phyloP scores from a whole-genome alignment of 805 yeast genomes.

The Wickerhamiella hasegawae region DNA sequence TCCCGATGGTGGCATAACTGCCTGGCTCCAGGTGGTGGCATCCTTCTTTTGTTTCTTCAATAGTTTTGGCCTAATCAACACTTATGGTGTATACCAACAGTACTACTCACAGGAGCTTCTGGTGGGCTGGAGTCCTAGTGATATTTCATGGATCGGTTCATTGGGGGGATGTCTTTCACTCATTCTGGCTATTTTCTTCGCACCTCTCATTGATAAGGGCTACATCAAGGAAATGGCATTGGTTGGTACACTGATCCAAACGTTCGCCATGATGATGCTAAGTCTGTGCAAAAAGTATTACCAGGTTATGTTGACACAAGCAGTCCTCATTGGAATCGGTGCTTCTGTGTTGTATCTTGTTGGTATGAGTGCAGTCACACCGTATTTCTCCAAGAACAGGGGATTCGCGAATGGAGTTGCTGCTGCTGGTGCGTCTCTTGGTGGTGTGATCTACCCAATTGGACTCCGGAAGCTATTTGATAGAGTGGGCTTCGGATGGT shows the following conservation, averaged over 20 bases:
- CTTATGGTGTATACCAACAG: conserved; percentile 16
- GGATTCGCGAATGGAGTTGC: conserved; percentile 32
- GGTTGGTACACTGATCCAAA: conserved; percentile 14
- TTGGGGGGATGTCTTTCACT: conserved; percentile 8
- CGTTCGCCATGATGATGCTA: conserved; percentile 18
- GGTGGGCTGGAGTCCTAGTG: conserved; percentile 6
- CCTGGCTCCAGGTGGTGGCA: conserved; percentile 17
- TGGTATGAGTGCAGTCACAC: conserved; percentile 29
- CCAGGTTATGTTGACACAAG: conserved; percentile 38
- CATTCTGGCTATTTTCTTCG: conserved; percentile 13
- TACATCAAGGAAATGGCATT: conserved; percentile 15
- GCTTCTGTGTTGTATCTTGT: conserved; percentile 29
- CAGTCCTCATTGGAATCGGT: conserved; percentile 33
- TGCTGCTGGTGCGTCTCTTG: conserved; percentile 35
- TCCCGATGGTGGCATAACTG: conserved; percentile 16
- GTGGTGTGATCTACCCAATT: conserved; percentile 34
- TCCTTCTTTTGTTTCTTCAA: conserved; percentile 19
- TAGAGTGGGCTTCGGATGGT: conserved; percentile 37
- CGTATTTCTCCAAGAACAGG: conserved; percentile 29
- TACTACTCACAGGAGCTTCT: conserved; percentile 10
- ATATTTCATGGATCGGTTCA: conserved; percentile 15
- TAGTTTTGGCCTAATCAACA: conserved; percentile 15
- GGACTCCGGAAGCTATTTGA: conserved; percentile 27
- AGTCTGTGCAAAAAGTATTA: conserved; percentile 26
- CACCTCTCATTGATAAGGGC: conserved; percentile 17